Base-by-base conservation (phyloP, 2,329 filamentous ascomycete species). In the Ophiostoma fasciatum region DNA sequence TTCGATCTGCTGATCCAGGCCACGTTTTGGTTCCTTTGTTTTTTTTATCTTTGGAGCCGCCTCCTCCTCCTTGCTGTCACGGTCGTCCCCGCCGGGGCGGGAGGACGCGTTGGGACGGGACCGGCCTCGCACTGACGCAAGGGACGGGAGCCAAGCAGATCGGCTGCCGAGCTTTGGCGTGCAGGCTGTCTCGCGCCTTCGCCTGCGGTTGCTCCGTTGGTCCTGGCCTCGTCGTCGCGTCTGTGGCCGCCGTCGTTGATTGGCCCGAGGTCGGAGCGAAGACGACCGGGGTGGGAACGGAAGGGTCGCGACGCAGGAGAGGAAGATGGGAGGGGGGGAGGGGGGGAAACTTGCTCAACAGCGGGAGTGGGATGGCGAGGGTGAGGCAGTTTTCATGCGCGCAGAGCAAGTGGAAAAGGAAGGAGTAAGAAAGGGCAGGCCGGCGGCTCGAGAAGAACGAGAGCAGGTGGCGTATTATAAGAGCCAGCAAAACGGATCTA, bases 341-440 rank as follows among this genome's bases (percentile, higher is more conserved):
- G n/a, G n/a, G n/a, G n/a, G n/a, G 31, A 37, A 40, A 40, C 38
- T 35, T 40, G 38, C 38, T 40, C 38, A 40, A 31, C 30, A 4
- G 18, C 13, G 7, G 21, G 26, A 22, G 31, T 34, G 36, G 31
- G 37, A 22, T 31, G 32, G 31, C 22, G n/a, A 34, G 30, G 31
- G 27, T 26, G 31, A 38, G 36, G 26, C 36, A 33, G 31, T 33
- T 33, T 34, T 31, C 36, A 38, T 23, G 31, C 30, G 22, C 27
- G 36, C 26, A 38, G 36, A 21, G 20, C 18, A 34, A 23, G 36
- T 19, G 36, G 17, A 27, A 15, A 37, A 7, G 8, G 17, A 31
- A 31, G 28, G 17, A 32, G 22, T n/a, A 32, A 20, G 23, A 17
- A 31, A 18, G 7, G 15, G 21, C 10, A 14, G 31, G 10, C 27